Base-by-base conservation (phyloP, 2,329 filamentous ascomycete genomes). In the Pyrenophora graminea region DNA sequence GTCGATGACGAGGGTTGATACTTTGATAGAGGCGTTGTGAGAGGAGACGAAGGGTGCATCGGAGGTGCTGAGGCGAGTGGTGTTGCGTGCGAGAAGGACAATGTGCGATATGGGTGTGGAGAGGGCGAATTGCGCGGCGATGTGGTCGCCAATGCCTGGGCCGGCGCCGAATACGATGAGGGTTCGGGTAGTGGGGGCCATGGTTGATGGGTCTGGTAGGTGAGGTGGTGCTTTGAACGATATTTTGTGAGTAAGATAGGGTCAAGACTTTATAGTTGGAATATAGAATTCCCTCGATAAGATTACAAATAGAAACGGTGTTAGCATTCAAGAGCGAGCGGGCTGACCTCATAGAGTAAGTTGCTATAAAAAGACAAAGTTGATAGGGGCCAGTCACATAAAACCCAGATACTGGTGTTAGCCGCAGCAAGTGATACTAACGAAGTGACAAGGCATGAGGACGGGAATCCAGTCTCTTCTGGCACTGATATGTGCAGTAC, bases 1-100 rank as follows among this genome's bases (percentile, higher is more conserved):
- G 54, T 83, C 79, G 37, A 77, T 71, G 4, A 62, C 60, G 56
- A 78, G 76, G 0, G 73, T 79, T 50, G 74, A 72, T 53, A 82
- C 73, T 9, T 64, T 70, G 25, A 72, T 63, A 0, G 61, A 43
- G 2, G 56, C 23, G 10, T 55, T 59, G 2, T 67, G 58, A n/a
- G 74, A 63, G 30, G 61, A 64, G 53, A 53, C 76, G 54, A 50
- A 70, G 53, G 58, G 47, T 1, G 63, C 64, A 21, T 70, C 62
- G 41, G 78, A 74, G 1, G 63, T 55, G 19, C 70, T 49, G 9
- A 83, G 71, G 5, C 79, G 73, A 3, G 70, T 56, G 0, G 53
- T 53, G 55, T 77, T 74, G 21, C 80, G 74, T 0, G 79, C 73
- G 12, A 83, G 70, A 2, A 83, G 73, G 10, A 80, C 76, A 8